These are phyloP conservation scores for Exophiala bonariae DNA, from an alignment of 2,329 filamentous ascomycete species.

Conservation along the genomic window DNA sequence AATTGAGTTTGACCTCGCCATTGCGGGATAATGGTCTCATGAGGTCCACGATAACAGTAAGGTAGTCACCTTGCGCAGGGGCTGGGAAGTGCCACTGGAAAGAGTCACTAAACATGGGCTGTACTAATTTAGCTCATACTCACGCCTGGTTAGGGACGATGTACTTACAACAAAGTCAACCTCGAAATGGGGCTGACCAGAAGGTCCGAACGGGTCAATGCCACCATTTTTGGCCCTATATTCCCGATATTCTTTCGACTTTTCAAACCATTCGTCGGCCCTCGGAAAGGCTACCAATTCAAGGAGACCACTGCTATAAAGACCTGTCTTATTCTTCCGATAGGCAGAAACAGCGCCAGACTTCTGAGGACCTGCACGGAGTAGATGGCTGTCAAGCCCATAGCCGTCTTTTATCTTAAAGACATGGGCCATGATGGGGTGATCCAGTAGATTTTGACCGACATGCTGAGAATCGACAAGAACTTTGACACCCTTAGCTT, in stretches of 20 bases:
- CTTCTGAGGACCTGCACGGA: conserved; percentile 38
- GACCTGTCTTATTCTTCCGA: conserved; percentile 42
- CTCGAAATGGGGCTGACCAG: conserved; percentile 61
- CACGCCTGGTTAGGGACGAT: too few species aligned
- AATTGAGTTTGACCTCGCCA: conserved; percentile 44
- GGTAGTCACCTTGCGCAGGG: conserved; percentile 48
- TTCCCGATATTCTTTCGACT: conserved; percentile 48
- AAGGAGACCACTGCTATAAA: conserved; percentile 43
- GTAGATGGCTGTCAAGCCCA: conserved; percentile 38
- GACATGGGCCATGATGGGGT: conserved; percentile 40
- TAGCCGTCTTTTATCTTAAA: conserved; percentile 44
- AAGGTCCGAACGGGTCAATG: conserved; percentile 56
- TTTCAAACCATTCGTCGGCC: conserved; percentile 55
- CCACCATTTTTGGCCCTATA: conserved; percentile 42
- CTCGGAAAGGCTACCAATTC: conserved; percentile 58
- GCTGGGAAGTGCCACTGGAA: conserved; percentile 52
- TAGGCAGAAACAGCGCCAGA: conserved; percentile 37
- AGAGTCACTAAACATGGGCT: conserved; percentile 54
- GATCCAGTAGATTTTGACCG: conserved; percentile 65
- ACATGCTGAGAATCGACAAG: conserved; percentile 61
- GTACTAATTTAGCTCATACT: too few species aligned
- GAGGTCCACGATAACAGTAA: conserved; percentile 58
- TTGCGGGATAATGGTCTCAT: conserved; percentile 48
- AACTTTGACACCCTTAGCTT: conserved; percentile 52
- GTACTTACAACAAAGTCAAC: conserved; percentile 65